Base-by-base conservation (phyloP, 805 yeast species). In the Wickerhamiella parazyma region DNA sequence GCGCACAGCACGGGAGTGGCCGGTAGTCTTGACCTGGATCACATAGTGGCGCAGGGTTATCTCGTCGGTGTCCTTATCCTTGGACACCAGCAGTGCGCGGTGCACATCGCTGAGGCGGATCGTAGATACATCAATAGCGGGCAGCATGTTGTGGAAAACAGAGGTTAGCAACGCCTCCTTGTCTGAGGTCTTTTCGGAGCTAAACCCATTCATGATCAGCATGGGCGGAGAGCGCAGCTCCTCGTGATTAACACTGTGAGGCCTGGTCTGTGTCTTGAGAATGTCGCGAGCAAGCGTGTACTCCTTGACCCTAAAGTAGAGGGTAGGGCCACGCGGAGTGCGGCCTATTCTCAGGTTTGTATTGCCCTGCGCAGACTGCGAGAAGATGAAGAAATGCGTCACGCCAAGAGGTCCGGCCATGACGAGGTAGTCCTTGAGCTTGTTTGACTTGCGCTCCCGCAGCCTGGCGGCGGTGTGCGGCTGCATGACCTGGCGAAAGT, bases 341-440 rank as follows among this genome's bases (percentile, higher is more conserved):
- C 83, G 75, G 1, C 89, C 86, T 36, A 91, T 63, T 55, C 96
- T 74, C 49, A 91, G 67, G 41, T 89, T 80, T 4, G 91, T 78
- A 45, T 76, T 78, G 6, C 95, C 96, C 3, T 53, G 42, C n/a
- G 48, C 45, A 31, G 82, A 73, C 59, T 86, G 95, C 49, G 85
- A 79, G 67, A 91, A 87, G 17, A 89, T 68, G 64, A 91, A 75
- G 56, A 91, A 63, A 63, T 89, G 95, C 6, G 89, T 72, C 18
- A 91, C 95, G 21, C 94, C 94, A 36, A 91, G 68, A 11, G 97
- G 97, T 5, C 97, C 97, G 31, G 95, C 83, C 95, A 91, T 87
- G n/a, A 85, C 94, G n/a, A 87, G 73, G 54, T 81, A 91, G 64
- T 89, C 98, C 60, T 81, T 84, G 51, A 91, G 68, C 57, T 78